Evolutionary conservation across 2,329 filamentous ascomycete species (phyloP).

Genomic region (Aquanectria penicillioides): DNA sequence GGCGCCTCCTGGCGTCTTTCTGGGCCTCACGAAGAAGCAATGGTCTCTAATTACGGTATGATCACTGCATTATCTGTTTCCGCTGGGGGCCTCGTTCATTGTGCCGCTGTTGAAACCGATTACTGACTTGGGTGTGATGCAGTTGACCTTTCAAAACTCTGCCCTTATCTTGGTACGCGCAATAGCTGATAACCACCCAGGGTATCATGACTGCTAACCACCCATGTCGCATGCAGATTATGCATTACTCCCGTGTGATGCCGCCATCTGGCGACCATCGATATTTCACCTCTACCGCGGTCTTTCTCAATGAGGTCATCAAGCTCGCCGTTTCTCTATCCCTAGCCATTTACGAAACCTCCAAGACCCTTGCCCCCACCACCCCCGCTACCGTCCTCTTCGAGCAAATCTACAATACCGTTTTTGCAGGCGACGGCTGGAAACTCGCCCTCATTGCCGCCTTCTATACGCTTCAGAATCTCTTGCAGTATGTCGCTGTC

Average conservation of each 20-base stretch:
- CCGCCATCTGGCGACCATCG: slow-evolving; percentile 83
- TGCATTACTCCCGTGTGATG: slow-evolving; percentile 97
- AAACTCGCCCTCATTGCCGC: slow-evolving; percentile 90
- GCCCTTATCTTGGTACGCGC: slow-evolving; percentile 74
- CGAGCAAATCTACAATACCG: slow-evolving; percentile 78
- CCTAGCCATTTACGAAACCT: slow-evolving; percentile 88
- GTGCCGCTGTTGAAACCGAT: not conserved
- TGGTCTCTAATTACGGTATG: slow-evolving; percentile 37
- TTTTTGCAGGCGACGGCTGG: slow-evolving; percentile 94
- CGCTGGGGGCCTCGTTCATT: not conserved
- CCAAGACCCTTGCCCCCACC: slow-evolving; percentile 78
- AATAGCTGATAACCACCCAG: slow-evolving; percentile 14
- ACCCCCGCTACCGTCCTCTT: slow-evolving; percentile 84
- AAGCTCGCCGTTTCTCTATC: slow-evolving; percentile 89
- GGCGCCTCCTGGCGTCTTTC: slow-evolving; percentile 27
- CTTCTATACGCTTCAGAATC: slow-evolving; percentile 91
- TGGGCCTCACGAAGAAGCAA: slow-evolving; percentile 41
- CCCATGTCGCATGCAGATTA: slow-evolving; percentile 65
- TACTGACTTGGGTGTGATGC: slow-evolving; percentile 24
- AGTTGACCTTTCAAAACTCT: slow-evolving; percentile 82
- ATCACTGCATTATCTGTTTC: not conserved
- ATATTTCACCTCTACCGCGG: slow-evolving; percentile 93
- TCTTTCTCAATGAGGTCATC: slow-evolving; percentile 91
- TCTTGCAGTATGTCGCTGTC: slow-evolving; percentile 91
- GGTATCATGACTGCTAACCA: slow-evolving; percentile 60